Base-by-base conservation (phyloP, 495 filamentous ascomycete species). In the Trichoderma orchidacearum region DNA sequence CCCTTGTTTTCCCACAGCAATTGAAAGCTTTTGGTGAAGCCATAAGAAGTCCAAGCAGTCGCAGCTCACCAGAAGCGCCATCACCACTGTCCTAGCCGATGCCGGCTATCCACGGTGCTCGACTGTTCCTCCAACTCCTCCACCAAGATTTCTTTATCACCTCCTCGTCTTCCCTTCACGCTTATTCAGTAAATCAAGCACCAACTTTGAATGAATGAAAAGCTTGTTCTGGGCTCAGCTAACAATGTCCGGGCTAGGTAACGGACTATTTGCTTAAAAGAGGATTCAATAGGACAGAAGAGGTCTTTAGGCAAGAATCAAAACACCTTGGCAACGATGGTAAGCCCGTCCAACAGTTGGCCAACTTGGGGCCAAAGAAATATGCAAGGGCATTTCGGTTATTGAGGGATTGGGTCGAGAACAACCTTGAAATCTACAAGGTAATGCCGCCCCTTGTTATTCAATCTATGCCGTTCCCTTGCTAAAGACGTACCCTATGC, bases 181-280 rank as follows among this genome's bases (percentile, higher is more conserved):
- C n/a, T n/a, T n/a, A n/a, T n/a, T n/a, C n/a, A n/a, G n/a, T n/a
- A n/a, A n/a, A n/a, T n/a, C n/a, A n/a, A n/a, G n/a, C n/a, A n/a
- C n/a, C n/a, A n/a, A n/a, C n/a, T n/a, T n/a, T n/a, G n/a, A n/a
- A n/a, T n/a, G n/a, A n/a, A n/a, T n/a, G n/a, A n/a, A n/a, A n/a
- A n/a, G n/a, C n/a, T n/a, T n/a, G n/a, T n/a, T n/a, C n/a, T n/a
- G n/a, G n/a, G 4, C 30, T 56, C n/a, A 21, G 21, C 48, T 57
- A 36, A 57, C 30, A 2, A 17, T 30, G 15, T 53, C 5, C 3
- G 1, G 17, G 5, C 13, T 57, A 94, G 90, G 90, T 98, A 30
- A 93, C 96, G 21, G 93, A 98, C 62, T 98, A 98, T 67, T 74
- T 98, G 12, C 81, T 85, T 51, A 98, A 98, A 70, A 96, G 96